phyloP scores from a whole-genome alignment of 208 protist species.

The Leishmania amazonensis region DNA sequence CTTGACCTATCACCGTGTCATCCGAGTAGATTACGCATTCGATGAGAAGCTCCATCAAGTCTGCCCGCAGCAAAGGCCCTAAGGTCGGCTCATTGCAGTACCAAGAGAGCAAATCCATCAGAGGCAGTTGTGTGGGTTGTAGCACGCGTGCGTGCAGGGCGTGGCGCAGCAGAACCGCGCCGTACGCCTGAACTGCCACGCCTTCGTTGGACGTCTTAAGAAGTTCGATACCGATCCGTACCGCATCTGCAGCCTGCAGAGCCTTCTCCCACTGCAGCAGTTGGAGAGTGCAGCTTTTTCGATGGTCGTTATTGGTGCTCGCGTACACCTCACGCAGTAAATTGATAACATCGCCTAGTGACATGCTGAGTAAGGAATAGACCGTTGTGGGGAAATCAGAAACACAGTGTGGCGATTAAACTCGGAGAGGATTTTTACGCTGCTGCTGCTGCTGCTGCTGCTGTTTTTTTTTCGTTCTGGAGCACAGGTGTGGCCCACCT shows the following conservation, averaged over 20 bases:
- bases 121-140: slow-evolving; percentile 39
- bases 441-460: not conserved
- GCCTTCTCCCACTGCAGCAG: slow-evolving; percentile 61
- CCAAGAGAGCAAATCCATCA: slow-evolving; percentile 70
- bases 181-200: slow-evolving; percentile 74
- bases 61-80: slow-evolving; percentile 42
- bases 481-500: not conserved
- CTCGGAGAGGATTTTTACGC: not conserved
- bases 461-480: not conserved
- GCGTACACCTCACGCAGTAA: slow-evolving; percentile 53
- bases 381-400: not conserved
- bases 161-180: slow-evolving; percentile 71
- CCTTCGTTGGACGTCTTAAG: slow-evolving; percentile 47
- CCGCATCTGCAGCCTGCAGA: slow-evolving; percentile 34
- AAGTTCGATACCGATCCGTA: slow-evolving; percentile 58
- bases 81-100: slow-evolving; percentile 65
- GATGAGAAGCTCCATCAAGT: slow-evolving; percentile 68
- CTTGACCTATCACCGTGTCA: slow-evolving; percentile 21
- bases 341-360: slow-evolving; percentile 35
- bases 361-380: slow-evolving; percentile 13
- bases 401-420: not conserved
- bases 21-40: slow-evolving; percentile 57
- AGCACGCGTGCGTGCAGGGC: slow-evolving; percentile 41
- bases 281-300: slow-evolving; percentile 37
- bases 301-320: slow-evolving; percentile 41